Evolutionary conservation across 2,329 filamentous ascomycete genomes (phyloP), one percentile per base, ranked within the genome.

Genomic region (Hymenoscyphus albidus): DNA sequence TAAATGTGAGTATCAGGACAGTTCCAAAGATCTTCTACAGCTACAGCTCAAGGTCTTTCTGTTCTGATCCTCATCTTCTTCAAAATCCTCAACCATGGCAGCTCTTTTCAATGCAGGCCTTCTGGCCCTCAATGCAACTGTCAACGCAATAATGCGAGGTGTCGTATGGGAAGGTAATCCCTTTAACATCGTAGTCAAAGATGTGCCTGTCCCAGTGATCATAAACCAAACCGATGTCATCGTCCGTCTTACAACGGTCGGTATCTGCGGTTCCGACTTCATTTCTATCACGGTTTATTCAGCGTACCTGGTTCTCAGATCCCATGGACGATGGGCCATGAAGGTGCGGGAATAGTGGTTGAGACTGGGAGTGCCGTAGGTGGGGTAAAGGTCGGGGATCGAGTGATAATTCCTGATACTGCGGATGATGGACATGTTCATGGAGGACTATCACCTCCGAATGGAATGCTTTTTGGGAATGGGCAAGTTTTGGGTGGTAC

Each of bases 191-290:
- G 12, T 12, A 10, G 14, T 61, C 44, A 27, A 31, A 51, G 31
- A 31, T 42, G 12, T 42, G 16, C 38, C 58, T 13, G 51, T 44
- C 27, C 40, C 54, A 13, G 31, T 9, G 16, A 31, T 57, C 16
- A 18, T 31, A 7, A 13, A 57, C 16, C 54, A 31, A 32, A 57
- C 54, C 16, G 54, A 57, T 57, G 54, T 27, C 9, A 57, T 31
- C 22, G 22, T 57, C 14, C 54, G 54, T 27, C 12, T 22, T 16
- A 57, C 54, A 5, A 35, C 16, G 18, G 16, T 27, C 5, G 54
- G 18, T 18, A 57, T 57, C 27, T 57, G 54, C 32, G 54, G 54
- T 16, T 31, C 54, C 54, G 54, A 57, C 32, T 57, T 13, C 54
- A 57, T 22, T 31, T 57, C 7, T 57, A 57, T 16, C 54, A 57